These are phyloP conservation scores for Gypsophila paniculata DNA, from an alignment of 179 eudicot genomes.

Conservation along the genomic window DNA sequence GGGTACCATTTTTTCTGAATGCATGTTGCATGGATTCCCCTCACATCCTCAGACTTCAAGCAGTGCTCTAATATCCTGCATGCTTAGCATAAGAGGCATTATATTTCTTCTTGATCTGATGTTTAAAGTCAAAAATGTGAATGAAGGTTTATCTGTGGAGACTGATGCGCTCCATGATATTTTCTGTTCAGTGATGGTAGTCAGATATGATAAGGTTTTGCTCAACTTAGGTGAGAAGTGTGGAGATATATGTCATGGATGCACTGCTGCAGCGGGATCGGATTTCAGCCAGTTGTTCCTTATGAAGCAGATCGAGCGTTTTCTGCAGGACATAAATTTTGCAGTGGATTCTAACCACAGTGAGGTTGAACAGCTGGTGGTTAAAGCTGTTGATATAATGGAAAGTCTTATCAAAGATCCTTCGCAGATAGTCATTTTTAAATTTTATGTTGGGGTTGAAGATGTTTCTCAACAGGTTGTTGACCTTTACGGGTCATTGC, in stretches of 20 bases:
- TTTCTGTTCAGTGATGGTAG: slow-evolving; percentile 62
- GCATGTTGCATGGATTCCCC: slow-evolving; percentile 90
- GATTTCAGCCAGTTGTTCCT: slow-evolving; percentile 61
- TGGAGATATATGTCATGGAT: slow-evolving; percentile 48
- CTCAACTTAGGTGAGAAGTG: slow-evolving; percentile 58
- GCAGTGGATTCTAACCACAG: slow-evolving; percentile 27
- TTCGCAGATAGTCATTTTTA: slow-evolving; percentile 43
- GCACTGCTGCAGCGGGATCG: slow-evolving; percentile 48
- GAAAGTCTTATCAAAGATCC: slow-evolving; percentile 57
- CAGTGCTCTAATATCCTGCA: slow-evolving; percentile 62
- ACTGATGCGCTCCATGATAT: slow-evolving; percentile 47
- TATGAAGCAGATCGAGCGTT: slow-evolving; percentile 66
- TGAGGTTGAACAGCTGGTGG: slow-evolving; percentile 36
- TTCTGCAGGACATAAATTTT: slow-evolving; percentile 39
- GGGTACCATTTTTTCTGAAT: slow-evolving; percentile 55
- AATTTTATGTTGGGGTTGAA: slow-evolving; percentile 58
- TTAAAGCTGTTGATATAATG: slow-evolving; percentile 43
- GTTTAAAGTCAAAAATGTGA: slow-evolving; percentile 39
- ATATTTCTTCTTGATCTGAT: slow-evolving; percentile 50
- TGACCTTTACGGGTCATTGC: slow-evolving; percentile 59
- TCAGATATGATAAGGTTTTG: slow-evolving; percentile 71
- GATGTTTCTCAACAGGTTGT: slow-evolving; percentile 44
- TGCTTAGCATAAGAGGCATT: slow-evolving; percentile 61
- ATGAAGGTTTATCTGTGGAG: slow-evolving; percentile 39
- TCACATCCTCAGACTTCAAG: slow-evolving; percentile 48